A percentile compares a stretch with the other conserved stretches of the same genome.
These are phyloP conservation scores for Cercospora nicotianae DNA, from an alignment of 2,329 filamentous ascomycete species.

Conservation along the genomic window DNA sequence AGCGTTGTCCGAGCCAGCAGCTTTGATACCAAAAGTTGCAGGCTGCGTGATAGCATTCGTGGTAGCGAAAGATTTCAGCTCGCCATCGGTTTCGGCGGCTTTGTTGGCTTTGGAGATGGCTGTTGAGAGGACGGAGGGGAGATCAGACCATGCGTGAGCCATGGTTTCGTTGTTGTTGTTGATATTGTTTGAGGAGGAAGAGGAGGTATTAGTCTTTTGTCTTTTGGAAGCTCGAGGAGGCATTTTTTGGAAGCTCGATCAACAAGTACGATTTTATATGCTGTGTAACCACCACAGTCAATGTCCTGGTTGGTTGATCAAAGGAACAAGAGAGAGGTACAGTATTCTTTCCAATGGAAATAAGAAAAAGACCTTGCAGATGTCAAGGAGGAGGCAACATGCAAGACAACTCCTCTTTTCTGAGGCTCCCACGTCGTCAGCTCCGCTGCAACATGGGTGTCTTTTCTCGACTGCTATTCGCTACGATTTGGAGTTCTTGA, in stretches of 20 bases:
- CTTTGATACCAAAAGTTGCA: constrained; percentile 39
- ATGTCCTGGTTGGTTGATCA: neutral
- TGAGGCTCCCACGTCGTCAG: constrained; percentile 7
- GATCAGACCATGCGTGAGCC: constrained; percentile 36
- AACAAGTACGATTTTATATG: constrained; percentile 11
- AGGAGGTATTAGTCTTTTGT: constrained; percentile 22
- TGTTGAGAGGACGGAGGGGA: constrained; percentile 31
- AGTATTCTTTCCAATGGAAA: constrained; percentile 13
- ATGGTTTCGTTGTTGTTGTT: constrained; percentile 18
- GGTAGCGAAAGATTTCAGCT: constrained; percentile 36
- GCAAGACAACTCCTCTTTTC: constrained; percentile 6
- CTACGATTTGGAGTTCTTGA: neutral
- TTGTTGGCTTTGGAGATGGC: constrained; percentile 35
- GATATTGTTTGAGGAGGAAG: constrained; percentile 1
- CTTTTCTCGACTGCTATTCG: constrained; percentile 2
- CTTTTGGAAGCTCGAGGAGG: constrained; percentile 21
- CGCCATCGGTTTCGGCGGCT: constrained; percentile 31
- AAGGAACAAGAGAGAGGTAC: neutral
- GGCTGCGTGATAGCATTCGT: constrained; percentile 35
- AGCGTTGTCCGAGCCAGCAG: constrained; percentile 31
- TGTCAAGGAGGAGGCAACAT: neutral
- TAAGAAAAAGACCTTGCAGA: constrained; percentile 2
- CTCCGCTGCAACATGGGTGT: neutral
- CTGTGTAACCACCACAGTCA: constrained; percentile 16
- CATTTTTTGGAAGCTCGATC: constrained; percentile 10